A percentile compares a stretch with the other conserved stretches of the same genome.
phyloP scores from a whole-genome alignment of 352 stramenopile species.

The Phytophthora podocarpi region DNA sequence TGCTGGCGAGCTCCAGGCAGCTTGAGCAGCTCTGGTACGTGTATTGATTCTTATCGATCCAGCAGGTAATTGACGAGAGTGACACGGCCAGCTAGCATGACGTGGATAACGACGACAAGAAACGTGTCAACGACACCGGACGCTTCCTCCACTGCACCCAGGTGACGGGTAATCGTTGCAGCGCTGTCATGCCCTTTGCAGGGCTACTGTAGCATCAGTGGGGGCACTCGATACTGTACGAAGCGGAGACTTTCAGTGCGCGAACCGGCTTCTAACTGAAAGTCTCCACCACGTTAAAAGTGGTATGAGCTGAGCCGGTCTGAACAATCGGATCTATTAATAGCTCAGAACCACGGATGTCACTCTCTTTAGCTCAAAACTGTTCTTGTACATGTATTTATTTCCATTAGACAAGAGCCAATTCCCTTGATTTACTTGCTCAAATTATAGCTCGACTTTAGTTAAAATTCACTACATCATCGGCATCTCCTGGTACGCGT shows the following conservation, averaged over 20 bases:
- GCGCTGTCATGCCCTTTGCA: conserved; percentile 4
- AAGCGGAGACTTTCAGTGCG: conserved; percentile 21
- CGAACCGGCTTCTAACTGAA: conserved; percentile 18
- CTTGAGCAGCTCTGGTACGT: too few species aligned
- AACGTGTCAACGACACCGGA: conserved; percentile 4
- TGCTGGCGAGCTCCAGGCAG: too few species aligned
- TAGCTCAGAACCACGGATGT: too few species aligned
- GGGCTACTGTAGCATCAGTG: too few species aligned
- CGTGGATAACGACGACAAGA: neutral
- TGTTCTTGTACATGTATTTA: neutral
- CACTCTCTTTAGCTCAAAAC: too few species aligned
- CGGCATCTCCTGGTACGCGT: conserved; percentile 20
- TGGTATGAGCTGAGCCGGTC: too few species aligned
- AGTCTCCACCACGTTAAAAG: too few species aligned
- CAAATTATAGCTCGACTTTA: too few species aligned
- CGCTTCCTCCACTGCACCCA: conserved; percentile 12
- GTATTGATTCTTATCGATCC: neutral
- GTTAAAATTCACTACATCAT: conserved; percentile 21
- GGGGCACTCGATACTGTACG: too few species aligned
- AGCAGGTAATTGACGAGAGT: neutral
- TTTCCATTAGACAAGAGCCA: conserved; percentile 3
- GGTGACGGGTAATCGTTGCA: neutral
- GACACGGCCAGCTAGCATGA: neutral
- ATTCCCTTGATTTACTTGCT: neutral
- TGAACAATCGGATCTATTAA: too few species aligned